Base-by-base conservation (phyloP, 2,329 filamentous ascomycete species). In the Colletotrichum paranaense region DNA sequence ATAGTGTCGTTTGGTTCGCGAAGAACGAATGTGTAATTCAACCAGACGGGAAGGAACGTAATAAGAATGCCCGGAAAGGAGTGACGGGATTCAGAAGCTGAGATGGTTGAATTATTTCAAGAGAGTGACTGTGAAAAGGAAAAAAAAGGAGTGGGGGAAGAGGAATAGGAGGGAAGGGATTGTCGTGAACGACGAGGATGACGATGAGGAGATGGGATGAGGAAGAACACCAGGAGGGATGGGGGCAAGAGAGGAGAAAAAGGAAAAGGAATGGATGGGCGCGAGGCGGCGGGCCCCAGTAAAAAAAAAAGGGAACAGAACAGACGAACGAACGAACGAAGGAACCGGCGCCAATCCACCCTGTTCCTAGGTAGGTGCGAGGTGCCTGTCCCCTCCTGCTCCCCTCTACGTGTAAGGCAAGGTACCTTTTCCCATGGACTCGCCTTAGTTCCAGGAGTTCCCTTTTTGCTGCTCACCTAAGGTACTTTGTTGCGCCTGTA, bases 41-140 rank as follows among this genome's bases (percentile, higher is more conserved):
- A 78, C 76, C 76, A 66, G 71, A 71, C 71, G 46, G 60, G 75
- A 82, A 83, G 79, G 82, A 83, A 81, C 82, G 85, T 80, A 84
- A 85, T 83, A 81, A n/a, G 81, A 77, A 81, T 65, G 81, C 83
- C 82, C 82, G 82, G 86, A 81, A 88, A 87, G 79, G 86, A 88
- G 85, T 88, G 86, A 85, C 85, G 86, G 86, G 84, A 79, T 81
- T 82, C 83, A 79, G 80, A 79, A 57, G 62, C 5, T 69, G 68
- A 64, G 67, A 81, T 78, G 81, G 82, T 81, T 78, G 78, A 82
- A 82, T 78, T 78, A 77, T 79, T 79, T 80, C 81, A 87, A 88
- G 86, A 82, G 86, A 88, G 83, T 82, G 87, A 88, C 86, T 87
- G 81, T 83, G 80, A 78, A 81, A 81, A 78, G 76, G 78, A 80